Percentiles rank a stretch among this genome's conserved stretches.
phyloP scores from a whole-genome alignment of 2,329 filamentous ascomycete genomes.

The Talaromyces pinophilus region DNA sequence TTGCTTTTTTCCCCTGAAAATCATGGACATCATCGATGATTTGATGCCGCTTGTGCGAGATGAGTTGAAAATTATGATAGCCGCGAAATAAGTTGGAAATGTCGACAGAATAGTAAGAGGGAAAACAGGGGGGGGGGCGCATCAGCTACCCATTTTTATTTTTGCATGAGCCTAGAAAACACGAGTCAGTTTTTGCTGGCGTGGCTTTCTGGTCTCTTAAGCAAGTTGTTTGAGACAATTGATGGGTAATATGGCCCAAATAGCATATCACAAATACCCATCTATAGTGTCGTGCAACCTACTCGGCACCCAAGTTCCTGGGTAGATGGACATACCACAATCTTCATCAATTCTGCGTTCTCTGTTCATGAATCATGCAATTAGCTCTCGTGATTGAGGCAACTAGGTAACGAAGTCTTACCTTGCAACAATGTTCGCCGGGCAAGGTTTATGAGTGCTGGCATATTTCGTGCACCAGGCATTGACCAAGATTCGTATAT shows the following conservation, averaged over 20 bases:
- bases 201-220: neutral
- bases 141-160: neutral
- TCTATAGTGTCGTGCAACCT: neutral
- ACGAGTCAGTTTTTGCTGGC: neutral
- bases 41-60: neutral
- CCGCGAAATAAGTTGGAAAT: neutral
- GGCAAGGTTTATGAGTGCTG: slow-evolving; percentile 16
- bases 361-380: slow-evolving; percentile 3
- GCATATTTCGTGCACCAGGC: slow-evolving; percentile 20
- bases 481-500: slow-evolving; percentile 17
- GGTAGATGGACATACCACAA: slow-evolving; percentile 14
- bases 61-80: neutral
- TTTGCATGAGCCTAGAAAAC: slow-evolving; percentile 1
- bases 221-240: neutral
- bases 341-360: slow-evolving; percentile 20
- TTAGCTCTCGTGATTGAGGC: neutral
- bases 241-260: neutral
- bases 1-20: neutral
- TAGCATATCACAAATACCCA: neutral
- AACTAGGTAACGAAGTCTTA: neutral
- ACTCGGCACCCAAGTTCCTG: neutral
- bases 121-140: neutral
- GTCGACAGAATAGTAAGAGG: neutral
- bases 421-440: slow-evolving; percentile 15
- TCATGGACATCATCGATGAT: neutral